Percentiles rank a stretch among this genome's conserved stretches.
Conservation (phyloP, 495 filamentous ascomycete genomes). For the Letharia lupina region DNA sequence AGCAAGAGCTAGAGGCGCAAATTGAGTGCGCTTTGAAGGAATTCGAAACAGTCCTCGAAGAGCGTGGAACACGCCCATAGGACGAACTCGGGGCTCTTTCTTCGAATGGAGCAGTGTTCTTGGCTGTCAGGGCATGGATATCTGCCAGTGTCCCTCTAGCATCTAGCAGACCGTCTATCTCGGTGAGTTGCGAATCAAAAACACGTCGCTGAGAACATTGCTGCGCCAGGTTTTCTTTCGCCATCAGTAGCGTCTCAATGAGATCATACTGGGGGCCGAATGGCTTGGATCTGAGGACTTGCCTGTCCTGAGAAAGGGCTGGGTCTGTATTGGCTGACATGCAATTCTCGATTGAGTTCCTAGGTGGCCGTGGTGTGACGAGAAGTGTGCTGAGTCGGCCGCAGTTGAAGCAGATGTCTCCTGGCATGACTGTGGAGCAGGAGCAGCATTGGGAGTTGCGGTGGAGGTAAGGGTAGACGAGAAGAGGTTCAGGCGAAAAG, state of each 20-base stretch:
- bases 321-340: neutral
- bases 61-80: neutral
- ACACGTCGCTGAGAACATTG: neutral
- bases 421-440: conserved; percentile 5
- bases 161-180: neutral
- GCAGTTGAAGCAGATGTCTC: conserved; percentile 17
- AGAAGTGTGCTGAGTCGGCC: conserved; percentile 5
- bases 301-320: neutral
- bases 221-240: neutral
- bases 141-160: neutral
- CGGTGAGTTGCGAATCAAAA: neutral
- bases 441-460: neutral
- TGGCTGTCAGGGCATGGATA: neutral
- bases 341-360: neutral
- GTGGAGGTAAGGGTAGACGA: neutral
- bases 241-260: neutral
- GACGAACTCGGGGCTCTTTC: neutral
- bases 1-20: neutral
- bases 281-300: neutral
- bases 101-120: neutral
- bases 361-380: neutral
- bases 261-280: neutral
- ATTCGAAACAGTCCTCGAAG: neutral
- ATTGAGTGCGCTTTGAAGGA: neutral
- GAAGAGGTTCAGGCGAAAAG: neutral